Base-by-base conservation (phyloP, 23 red algal genomes). In the Chondrus crispus region DNA sequence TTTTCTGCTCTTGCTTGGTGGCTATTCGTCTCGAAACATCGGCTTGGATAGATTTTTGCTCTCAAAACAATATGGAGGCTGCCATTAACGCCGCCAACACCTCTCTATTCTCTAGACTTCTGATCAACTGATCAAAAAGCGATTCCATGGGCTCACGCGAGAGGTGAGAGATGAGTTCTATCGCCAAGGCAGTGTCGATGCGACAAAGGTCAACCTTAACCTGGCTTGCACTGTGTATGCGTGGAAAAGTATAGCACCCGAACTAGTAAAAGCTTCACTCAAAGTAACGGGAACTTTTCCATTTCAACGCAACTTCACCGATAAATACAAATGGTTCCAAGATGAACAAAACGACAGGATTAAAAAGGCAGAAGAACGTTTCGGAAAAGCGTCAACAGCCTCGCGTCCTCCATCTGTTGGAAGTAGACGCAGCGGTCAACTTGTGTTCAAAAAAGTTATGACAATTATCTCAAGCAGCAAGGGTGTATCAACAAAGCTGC, bases 1-100 rank as follows among this genome's bases (percentile, higher is more conserved):
- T 38, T 75, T 75, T 75, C 70, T 75, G 36, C 19, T 75, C 7
- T 75, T 38, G 36, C 70, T 75, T 4, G 70, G 44, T 75, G 70
- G 70, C 22, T 12, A 75, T 20, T 75, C 5, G 5, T 75, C 6
- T 6, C 70, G 70, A 7, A 75, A 75, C 36, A 6, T 5, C 8
- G 4, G 70, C 5, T 4, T 75, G 70, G 70, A 75, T 75, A 12
- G 70, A 44, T 10, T 75, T 44, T 20, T 75, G 70, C 30, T 20
- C 70, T 14, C 64, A 71, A 12, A 71, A 71, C 32, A n/a, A n/a
- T n/a, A n/a, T n/a, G n/a, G n/a, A n/a, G n/a, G n/a, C n/a, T n/a
- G n/a, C n/a, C n/a, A n/a, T n/a, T n/a, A n/a, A n/a, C n/a, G n/a
- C n/a, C n/a, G n/a, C n/a, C n/a, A n/a, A n/a, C n/a, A n/a, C n/a